Evolutionary conservation across 331 rosid genomes (phyloP).

Genomic region (Quercus tomentella): DNA sequence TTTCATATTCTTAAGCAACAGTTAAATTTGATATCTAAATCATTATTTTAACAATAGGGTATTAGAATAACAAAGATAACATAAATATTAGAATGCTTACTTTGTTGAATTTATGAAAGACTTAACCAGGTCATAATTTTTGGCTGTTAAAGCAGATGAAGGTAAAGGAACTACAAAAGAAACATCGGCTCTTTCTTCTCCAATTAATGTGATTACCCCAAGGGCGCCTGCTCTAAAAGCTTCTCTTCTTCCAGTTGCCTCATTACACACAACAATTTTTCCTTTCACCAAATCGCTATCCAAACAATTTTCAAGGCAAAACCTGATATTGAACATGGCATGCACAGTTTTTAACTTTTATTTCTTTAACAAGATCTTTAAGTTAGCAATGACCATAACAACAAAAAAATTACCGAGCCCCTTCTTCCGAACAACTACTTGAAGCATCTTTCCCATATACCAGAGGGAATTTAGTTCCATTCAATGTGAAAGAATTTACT

Average conservation of each 20-base stretch:
- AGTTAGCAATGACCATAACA: neutral
- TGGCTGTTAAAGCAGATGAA: neutral
- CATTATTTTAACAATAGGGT: too few relatives aligned
- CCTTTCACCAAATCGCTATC: slow-evolving; percentile 11
- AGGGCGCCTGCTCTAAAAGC: slow-evolving; percentile 16
- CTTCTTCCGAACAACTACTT: neutral
- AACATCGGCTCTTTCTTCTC: neutral
- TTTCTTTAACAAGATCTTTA: neutral
- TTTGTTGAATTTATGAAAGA: neutral
- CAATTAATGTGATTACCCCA: neutral
- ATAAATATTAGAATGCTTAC: neutral
- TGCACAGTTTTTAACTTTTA: neutral
- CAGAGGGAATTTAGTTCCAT: slow-evolving; percentile 21
- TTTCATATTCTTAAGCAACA: too few relatives aligned
- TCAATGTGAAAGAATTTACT: neutral
- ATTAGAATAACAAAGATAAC: too few relatives aligned
- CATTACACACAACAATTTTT: slow-evolving; percentile 23
- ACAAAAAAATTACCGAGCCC: neutral
- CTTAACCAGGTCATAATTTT: neutral
- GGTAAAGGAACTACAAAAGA: slow-evolving; percentile 6
- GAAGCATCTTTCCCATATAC: neutral
- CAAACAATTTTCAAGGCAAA: neutral
- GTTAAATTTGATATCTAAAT: too few relatives aligned
- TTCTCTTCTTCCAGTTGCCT: neutral
- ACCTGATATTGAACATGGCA: neutral